Evolutionary conservation across 805 yeast genomes (phyloP), one percentile per base, ranked within the genome.

Genomic region (Lachancea dasiensis): DNA sequence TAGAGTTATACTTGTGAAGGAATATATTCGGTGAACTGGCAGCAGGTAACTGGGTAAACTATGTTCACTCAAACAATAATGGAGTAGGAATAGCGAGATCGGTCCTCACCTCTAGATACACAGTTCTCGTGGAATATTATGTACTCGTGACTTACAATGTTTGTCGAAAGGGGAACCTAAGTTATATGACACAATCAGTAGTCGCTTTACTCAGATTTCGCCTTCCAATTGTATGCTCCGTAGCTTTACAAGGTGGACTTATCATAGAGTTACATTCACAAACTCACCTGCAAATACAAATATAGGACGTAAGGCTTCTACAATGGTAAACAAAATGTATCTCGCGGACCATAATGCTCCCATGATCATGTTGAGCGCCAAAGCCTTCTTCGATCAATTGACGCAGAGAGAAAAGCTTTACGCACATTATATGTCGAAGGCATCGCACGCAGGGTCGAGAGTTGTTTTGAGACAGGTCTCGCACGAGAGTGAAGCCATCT

Each of bases 391-490:
- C 49, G 77, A 79, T 13, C 75, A 75, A 32, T 68, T 86, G 51
- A 69, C 82, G 11, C 60, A 65, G 6, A 60, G 66, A 27, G 80
- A 80, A 45, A 74, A 83, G 55, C 68, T 70, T 40, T 86, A 86
- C 54, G 94, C 95, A 15, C 95, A 86, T 63, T 78, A 77, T 58
- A 75, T 86, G 61, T 77, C 89, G 27, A 75, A 80, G 52, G 95
- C 95, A 2, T 77, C 87, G 30, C 94, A 84, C 57, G 77, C 76
- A 63, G 96, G 96, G 26, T 72, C 92, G 8, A 69, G 92, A 45
- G 84, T 79, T 5, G 85, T 83, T 2, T 65, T 85, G 43, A 70
- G 95, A 52, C 86, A 86, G 27, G 94, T 86, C 5, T 79, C 89
- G 8, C 81, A 82, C 16, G 95, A 86, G 52, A 75, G 86, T 43